These are phyloP conservation scores for Fragaria vesca DNA, from an alignment of 306 rosid species.

Conservation along the genomic window DNA sequence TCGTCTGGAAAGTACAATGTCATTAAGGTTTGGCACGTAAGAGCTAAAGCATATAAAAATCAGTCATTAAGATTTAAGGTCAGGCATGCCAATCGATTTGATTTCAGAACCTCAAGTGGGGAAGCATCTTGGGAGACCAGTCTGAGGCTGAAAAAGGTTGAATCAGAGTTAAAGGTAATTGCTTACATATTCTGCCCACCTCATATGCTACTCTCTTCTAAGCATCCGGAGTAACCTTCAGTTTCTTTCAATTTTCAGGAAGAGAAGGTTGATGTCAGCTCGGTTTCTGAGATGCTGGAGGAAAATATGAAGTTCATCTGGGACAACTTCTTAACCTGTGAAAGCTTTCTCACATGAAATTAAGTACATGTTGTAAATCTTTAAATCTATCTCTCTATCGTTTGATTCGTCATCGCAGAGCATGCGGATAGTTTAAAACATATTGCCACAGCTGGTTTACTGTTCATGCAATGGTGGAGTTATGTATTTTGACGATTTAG, in stretches of 20 bases:
- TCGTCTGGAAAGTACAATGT: too few species aligned
- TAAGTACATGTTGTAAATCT: not conserved
- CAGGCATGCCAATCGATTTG: too few species aligned
- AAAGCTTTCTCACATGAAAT: conserved; percentile 28
- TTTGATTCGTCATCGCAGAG: not conserved
- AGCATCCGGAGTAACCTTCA: not conserved
- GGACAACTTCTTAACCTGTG: conserved; percentile 36
- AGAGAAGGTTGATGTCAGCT: conserved; percentile 18
- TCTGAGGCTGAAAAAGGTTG: too few species aligned
- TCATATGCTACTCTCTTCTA: too few species aligned
- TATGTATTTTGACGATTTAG: not conserved
- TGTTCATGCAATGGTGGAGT: not conserved
- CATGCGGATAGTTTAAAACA: not conserved
- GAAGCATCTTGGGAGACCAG: too few species aligned
- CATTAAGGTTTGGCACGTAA: too few species aligned
- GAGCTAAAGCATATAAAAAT: too few species aligned
- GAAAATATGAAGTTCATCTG: conserved; percentile 41
- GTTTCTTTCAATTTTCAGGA: conserved; percentile 26
- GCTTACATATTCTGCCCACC: not conserved
- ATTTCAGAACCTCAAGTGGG: too few species aligned
- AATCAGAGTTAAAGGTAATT: too few species aligned
- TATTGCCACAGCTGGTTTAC: not conserved
- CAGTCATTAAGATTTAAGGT: too few species aligned
- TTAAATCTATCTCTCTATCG: not conserved
- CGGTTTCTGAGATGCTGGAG: conserved; percentile 44